Evolutionary conservation across 495 filamentous ascomycete genomes (phyloP).

Genomic region (Neurospora sp.): DNA sequence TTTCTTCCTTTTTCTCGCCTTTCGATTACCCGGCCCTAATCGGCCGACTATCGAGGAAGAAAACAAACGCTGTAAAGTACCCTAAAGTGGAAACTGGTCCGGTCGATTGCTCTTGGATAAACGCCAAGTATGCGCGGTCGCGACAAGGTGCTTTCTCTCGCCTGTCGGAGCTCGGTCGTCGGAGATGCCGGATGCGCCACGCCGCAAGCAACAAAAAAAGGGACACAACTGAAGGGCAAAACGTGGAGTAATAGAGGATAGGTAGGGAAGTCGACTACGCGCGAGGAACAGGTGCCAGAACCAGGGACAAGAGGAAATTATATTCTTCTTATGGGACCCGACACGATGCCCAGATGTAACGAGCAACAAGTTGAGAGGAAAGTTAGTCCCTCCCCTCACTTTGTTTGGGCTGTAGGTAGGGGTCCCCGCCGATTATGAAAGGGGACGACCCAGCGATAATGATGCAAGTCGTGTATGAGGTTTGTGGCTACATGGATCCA

Average conservation of each 20-base stretch:
- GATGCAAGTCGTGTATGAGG: slow-evolving; percentile 23
- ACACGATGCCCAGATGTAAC: neutral
- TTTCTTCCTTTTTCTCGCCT: neutral
- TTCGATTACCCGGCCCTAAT: neutral
- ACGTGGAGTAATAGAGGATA: neutral
- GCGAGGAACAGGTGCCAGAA: neutral
- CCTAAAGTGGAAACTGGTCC: neutral
- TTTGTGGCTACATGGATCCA: slow-evolving; percentile 20
- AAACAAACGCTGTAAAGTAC: neutral
- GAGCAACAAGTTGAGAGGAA: neutral
- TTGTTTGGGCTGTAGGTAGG: neutral
- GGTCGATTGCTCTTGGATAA: neutral
- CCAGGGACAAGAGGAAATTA: neutral
- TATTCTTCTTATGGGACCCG: neutral
- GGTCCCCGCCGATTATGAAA: slow-evolving; percentile 13
- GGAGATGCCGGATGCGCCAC: neutral
- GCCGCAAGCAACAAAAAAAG: neutral
- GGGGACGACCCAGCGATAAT: slow-evolving; percentile 16
- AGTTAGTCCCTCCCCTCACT: neutral
- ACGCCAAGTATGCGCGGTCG: neutral
- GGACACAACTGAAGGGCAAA: neutral
- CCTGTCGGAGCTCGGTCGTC: neutral
- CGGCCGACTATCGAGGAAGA: neutral
- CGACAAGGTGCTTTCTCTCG: neutral
- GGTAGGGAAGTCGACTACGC: neutral